These are phyloP conservation scores for Pisolithus thermaeus DNA, from an alignment of 1,284 basidiomycete genomes.

Conservation along the genomic window DNA sequence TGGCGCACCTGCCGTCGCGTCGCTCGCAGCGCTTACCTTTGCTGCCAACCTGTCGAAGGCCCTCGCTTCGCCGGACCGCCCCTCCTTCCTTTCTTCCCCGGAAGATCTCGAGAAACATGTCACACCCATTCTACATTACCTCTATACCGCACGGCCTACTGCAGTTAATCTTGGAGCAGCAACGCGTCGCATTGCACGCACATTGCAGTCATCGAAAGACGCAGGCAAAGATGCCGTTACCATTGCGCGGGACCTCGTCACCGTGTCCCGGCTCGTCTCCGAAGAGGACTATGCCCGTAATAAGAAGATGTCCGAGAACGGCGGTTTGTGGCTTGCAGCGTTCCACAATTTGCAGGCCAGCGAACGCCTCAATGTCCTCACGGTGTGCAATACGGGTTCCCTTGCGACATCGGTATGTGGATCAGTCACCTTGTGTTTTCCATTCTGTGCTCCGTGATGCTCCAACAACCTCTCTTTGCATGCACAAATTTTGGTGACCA, in stretches of 20 bases:
- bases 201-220: conserved; percentile 36
- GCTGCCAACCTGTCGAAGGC: conserved; percentile 54
- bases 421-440: conserved; percentile 10
- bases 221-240: conserved; percentile 39
- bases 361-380: conserved; percentile 69
- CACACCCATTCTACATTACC: conserved; percentile 56
- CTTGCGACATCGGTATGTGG: conserved; percentile 79
- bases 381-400: conserved; percentile 94
- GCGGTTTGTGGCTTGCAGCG: conserved; percentile 78
- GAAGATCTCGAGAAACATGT: conserved; percentile 48
- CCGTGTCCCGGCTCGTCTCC: conserved; percentile 61
- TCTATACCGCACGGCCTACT: conserved; percentile 85
- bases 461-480: neutral
- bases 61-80: conserved; percentile 36
- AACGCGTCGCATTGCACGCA: conserved; percentile 60
- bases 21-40: conserved; percentile 78
- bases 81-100: conserved; percentile 46
- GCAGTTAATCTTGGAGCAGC: conserved; percentile 90
- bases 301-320: conserved; percentile 73
- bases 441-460: neutral
- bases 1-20: conserved; percentile 92
- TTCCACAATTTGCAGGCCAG: conserved; percentile 35
- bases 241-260: conserved; percentile 56
- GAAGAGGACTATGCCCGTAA: conserved; percentile 84
- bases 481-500: neutral